Conservation (phyloP, 129 eudicot species). For the Lonicera japonica region DNA sequence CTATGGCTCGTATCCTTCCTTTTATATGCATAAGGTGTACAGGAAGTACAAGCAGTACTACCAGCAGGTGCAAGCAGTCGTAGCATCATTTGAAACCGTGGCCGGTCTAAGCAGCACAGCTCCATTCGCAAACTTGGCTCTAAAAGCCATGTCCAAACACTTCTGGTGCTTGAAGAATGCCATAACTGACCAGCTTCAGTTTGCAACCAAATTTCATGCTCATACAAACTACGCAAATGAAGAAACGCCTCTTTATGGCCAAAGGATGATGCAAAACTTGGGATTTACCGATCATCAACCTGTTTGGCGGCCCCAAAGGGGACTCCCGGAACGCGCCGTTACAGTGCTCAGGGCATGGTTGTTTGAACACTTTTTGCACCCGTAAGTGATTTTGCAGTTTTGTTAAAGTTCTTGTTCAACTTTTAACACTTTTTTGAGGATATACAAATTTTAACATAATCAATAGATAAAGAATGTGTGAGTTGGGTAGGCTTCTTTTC, state of each 20-base stretch:
- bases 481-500: too few relatives aligned
- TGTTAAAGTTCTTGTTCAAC: too few relatives aligned
- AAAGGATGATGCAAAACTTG: constrained; percentile 17
- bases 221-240: constrained; percentile 27
- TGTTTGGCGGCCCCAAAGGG: constrained; percentile 77
- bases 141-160: constrained; percentile 60
- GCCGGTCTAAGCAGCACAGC: constrained; percentile 68
- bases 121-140: constrained; percentile 59
- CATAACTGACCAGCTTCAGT: constrained; percentile 63
- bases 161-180: constrained; percentile 53
- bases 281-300: constrained; percentile 41
- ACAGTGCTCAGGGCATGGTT: constrained; percentile 65
- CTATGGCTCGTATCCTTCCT: too few relatives aligned
- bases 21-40: constrained; percentile 39
- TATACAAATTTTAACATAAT: too few relatives aligned
- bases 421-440: too few relatives aligned
- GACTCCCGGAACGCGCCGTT: constrained; percentile 79
- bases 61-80: constrained; percentile 65
- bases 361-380: constrained; percentile 72
- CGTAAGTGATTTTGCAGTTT: constrained; percentile 35
- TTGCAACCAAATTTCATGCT: constrained; percentile 35
- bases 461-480: too few relatives aligned
- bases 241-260: constrained; percentile 19
- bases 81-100: constrained; percentile 68
- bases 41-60: constrained; percentile 60